phyloP scores from a whole-genome alignment of 306 rosid species.

The Astragalus membranaceus region DNA sequence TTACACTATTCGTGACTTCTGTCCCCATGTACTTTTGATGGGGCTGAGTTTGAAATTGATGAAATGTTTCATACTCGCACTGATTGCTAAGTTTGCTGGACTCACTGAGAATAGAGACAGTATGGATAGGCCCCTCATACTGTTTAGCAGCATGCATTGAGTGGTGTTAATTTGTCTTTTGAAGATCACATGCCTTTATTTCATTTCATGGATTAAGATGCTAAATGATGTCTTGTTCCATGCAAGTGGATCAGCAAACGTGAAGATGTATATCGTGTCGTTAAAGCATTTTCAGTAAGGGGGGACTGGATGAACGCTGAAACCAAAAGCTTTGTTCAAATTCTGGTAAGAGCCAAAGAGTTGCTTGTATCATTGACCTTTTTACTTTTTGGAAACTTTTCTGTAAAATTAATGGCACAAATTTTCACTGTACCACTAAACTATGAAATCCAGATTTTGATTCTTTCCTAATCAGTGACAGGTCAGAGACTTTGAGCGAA shows the following conservation, averaged over 20 bases:
- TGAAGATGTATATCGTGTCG: constrained; percentile 74
- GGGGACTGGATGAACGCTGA: constrained; percentile 75
- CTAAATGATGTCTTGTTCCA: constrained; percentile 22
- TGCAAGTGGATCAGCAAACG: constrained; percentile 62
- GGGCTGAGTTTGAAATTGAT: not conserved
- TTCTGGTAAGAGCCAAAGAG: constrained; percentile 51
- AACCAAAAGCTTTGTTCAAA: constrained; percentile 54
- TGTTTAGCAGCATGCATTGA: not conserved
- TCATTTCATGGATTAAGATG: constrained; percentile 4
- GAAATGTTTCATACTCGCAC: not conserved
- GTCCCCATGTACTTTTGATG: not conserved
- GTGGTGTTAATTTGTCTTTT: constrained; percentile 6
- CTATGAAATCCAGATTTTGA: constrained; percentile 46
- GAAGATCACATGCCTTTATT: not conserved
- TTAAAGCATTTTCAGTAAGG: constrained; percentile 64
- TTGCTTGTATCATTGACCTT: not conserved
- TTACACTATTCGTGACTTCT: not conserved
- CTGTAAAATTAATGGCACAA: not conserved
- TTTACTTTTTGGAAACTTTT: not conserved
- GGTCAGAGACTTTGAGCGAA: constrained; percentile 90
- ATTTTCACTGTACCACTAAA: constrained; percentile 7
- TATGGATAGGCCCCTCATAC: not conserved
- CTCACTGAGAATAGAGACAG: not conserved
- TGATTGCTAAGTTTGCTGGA: not conserved
- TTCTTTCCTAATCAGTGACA: constrained; percentile 89